A percentile compares a stretch with the other conserved stretches of the same genome.
phyloP scores from a whole-genome alignment of 371 early-diverging fungal genomes.

The Actinomucor elegans region DNA sequence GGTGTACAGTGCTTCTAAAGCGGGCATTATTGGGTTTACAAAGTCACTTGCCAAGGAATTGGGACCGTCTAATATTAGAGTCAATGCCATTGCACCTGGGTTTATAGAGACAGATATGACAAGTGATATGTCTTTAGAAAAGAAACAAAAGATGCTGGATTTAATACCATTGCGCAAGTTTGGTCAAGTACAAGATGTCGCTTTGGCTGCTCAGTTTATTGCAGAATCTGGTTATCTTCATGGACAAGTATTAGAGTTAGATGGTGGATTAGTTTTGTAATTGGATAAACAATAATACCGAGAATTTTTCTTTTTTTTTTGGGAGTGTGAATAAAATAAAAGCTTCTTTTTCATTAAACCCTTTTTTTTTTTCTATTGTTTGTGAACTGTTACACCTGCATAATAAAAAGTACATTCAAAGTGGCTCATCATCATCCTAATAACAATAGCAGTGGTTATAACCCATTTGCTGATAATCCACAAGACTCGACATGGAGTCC shows the following conservation, averaged over 20 bases:
- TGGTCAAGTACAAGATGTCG: slow-evolving; percentile 64
- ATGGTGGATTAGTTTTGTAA: slow-evolving; percentile 66
- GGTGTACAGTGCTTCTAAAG: slow-evolving; percentile 83
- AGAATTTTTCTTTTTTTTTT: slow-evolving; percentile 3
- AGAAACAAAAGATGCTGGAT: slow-evolving; percentile 36
- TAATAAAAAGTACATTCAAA: slow-evolving; percentile 4
- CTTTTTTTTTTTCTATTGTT: slow-evolving; percentile 1
- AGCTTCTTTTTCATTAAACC: not conserved
- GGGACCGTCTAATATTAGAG: slow-evolving; percentile 62
- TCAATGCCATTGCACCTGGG: slow-evolving; percentile 82
- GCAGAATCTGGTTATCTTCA: slow-evolving; percentile 69
- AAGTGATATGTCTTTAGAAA: slow-evolving; percentile 37
- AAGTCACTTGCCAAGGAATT: slow-evolving; percentile 81
- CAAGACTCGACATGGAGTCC: too few species aligned
- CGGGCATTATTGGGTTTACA: slow-evolving; percentile 83
- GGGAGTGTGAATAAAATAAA: not conserved
- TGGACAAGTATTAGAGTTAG: slow-evolving; percentile 72
- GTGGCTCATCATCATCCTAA: slow-evolving; percentile 14
- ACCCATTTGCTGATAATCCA: slow-evolving; percentile 18
- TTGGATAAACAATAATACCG: not conserved
- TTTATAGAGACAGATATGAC: slow-evolving; percentile 89
- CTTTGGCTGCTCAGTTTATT: slow-evolving; percentile 67
- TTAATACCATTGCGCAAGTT: slow-evolving; percentile 61
- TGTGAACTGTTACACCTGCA: slow-evolving; percentile 16
- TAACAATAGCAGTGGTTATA: slow-evolving; percentile 10